Conservation (phyloP, 345 rosid genomes). For the Boechera divaricarpa region DNA sequence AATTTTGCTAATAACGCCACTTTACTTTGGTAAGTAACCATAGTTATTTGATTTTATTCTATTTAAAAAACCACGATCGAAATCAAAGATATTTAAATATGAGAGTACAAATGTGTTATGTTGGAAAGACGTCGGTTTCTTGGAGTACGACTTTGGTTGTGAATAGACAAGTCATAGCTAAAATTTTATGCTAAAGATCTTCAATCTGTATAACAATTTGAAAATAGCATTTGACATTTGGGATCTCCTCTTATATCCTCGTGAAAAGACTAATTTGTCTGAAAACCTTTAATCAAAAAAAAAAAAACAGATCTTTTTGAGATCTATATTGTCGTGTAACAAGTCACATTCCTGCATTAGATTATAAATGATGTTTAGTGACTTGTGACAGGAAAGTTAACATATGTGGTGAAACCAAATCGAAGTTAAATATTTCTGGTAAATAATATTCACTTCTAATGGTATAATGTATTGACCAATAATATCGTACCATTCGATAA, state of each 20-base stretch:
- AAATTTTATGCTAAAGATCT: not conserved
- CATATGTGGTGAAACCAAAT: not conserved
- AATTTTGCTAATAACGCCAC: not conserved
- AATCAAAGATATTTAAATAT: not conserved
- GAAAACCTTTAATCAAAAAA: not conserved
- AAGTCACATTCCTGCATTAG: conserved; percentile 9
- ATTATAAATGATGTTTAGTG: not conserved
- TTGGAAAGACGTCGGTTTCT: not conserved
- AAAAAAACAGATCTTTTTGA: not conserved
- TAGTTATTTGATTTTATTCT: not conserved
- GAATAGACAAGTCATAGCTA: conserved; percentile 15
- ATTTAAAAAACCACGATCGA: not conserved
- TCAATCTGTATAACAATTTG: not conserved
- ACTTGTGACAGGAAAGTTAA: conserved; percentile 2
- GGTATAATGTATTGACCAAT: conserved; percentile 10
- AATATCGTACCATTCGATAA: not conserved
- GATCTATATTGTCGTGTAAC: conserved; percentile 8
- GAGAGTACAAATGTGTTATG: not conserved
- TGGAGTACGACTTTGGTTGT: not conserved
- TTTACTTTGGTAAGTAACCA: not conserved
- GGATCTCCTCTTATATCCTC: conserved; percentile 16
- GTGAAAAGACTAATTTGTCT: conserved; percentile 11
- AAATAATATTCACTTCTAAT: not conserved
- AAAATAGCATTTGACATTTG: conserved; percentile 9
- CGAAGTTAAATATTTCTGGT: not conserved